Evolutionary conservation across 2,329 filamentous ascomycete species (phyloP).

Genomic region (Cladosporium sp.): DNA sequence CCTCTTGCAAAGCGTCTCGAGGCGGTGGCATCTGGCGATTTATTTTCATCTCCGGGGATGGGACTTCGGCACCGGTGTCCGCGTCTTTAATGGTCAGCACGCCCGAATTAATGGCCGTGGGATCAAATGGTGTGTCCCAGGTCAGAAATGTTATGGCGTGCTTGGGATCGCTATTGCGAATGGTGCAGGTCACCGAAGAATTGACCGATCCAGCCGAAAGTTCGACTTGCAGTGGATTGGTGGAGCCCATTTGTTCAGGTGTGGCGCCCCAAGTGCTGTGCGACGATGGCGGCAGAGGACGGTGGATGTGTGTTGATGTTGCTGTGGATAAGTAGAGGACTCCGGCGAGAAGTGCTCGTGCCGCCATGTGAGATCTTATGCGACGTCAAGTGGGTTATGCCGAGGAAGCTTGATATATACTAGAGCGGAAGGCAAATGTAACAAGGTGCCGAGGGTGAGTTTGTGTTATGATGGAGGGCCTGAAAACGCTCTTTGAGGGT

Average conservation of each 20-base stretch:
- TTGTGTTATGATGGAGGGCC: too few species aligned
- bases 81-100: constrained; percentile 32
- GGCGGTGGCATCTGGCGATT: constrained; percentile 35
- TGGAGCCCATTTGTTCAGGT: not conserved
- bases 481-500: too few species aligned
- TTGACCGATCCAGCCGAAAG: constrained; percentile 2
- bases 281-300: not conserved
- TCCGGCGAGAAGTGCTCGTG: constrained; percentile 2
- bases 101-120: constrained; percentile 33
- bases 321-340: constrained; percentile 2
- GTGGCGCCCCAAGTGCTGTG: not conserved
- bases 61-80: constrained; percentile 26
- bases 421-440: too few species aligned
- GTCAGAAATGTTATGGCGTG: constrained; percentile 35
- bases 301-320: constrained; percentile 7
- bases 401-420: too few species aligned
- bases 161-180: constrained; percentile 33
- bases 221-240: not conserved
- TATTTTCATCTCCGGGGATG: constrained; percentile 31
- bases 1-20: constrained; percentile 31
- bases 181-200: constrained; percentile 28
- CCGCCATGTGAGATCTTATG: constrained; percentile 6
- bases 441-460: too few species aligned
- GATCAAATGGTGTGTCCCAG: constrained; percentile 40
- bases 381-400: too few species aligned